phyloP scores from a whole-genome alignment of 2,329 filamentous ascomycete genomes.

The Fusarium falciforme region DNA sequence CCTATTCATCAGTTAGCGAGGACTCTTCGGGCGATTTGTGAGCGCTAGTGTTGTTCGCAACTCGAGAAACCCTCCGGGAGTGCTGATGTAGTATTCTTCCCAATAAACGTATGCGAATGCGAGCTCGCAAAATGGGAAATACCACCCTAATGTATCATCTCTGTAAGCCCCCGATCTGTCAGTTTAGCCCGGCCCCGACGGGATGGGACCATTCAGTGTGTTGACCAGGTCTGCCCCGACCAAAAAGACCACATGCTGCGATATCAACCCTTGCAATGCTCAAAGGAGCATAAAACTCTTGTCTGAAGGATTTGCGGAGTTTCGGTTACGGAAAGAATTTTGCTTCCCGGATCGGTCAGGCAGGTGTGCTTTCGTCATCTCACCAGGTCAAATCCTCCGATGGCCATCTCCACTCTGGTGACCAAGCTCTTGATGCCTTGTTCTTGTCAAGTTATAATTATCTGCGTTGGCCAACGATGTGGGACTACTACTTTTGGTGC shows the following conservation, averaged over 20 bases:
- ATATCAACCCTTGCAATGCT: neutral
- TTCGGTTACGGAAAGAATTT: neutral
- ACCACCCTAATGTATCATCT: neutral
- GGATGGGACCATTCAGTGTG: neutral
- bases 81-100: neutral
- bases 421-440: neutral
- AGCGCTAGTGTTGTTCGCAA: neutral
- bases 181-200: neutral
- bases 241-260: neutral
- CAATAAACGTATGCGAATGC: neutral
- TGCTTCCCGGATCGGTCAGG: neutral
- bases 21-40: neutral
- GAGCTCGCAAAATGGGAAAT: neutral
- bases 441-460: neutral
- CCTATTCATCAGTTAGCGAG: neutral
- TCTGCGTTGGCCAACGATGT: neutral
- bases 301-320: neutral
- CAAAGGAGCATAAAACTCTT: neutral
- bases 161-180: neutral
- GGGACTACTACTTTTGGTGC: neutral
- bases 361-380: neutral
- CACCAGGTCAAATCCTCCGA: neutral
- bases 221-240: neutral
- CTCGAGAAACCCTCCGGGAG: neutral
- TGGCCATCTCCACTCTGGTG: neutral